Evolutionary conservation across 2,329 filamentous ascomycete genomes (phyloP), one percentile per base, ranked within the genome.

Genomic region (Hysterium pulicare): DNA sequence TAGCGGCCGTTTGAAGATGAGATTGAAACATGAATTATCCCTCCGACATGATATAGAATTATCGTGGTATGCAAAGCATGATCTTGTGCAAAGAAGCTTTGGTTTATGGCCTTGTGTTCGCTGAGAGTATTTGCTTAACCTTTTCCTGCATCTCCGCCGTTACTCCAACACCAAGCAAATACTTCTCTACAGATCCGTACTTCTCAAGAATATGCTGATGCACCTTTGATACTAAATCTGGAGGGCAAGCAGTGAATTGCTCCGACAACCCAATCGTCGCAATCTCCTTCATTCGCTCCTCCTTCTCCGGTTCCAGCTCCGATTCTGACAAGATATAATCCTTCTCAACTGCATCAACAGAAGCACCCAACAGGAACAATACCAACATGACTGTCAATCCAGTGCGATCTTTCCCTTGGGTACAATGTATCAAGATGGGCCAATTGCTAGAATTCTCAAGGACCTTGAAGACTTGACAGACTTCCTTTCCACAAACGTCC

Each of bases 391-490:
- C 72, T 9, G 87, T 72, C 10, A 95, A 70, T 0, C 90, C 90
- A 1, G 82, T 90, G 2, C 90, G 79, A 59, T 95, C 90, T 62
- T 95, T 95, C 44, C 90, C 90, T 57, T 94, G 88, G 1, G 89
- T 93, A 65, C 90, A 95, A 65, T 95, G 88, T 2, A 93, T 70
- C 6, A 95, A 61, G 1, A 83, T 66, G 0, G 89, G 88, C 49
- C 82, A 81, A 13, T 73, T 73, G 0, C 63, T 53, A 2, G 71
- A 61, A 1, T 73, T 61, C 8, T 73, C 67, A 19, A 81, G 64
- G 5, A 78, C 63, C 6, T 70, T 66, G 28, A 83, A 76, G 21
- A 77, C 68, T 55, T 73, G 38, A 38, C 72, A 73, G 15, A 89
- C 76, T 57, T 87, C 84, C 1, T 68, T 62, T 0, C 76, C 79